Percentiles rank a stretch among this genome's conserved stretches.
Evolutionary conservation across 805 yeast genomes (phyloP).

Genomic region (Danielia oregonensis): DNA sequence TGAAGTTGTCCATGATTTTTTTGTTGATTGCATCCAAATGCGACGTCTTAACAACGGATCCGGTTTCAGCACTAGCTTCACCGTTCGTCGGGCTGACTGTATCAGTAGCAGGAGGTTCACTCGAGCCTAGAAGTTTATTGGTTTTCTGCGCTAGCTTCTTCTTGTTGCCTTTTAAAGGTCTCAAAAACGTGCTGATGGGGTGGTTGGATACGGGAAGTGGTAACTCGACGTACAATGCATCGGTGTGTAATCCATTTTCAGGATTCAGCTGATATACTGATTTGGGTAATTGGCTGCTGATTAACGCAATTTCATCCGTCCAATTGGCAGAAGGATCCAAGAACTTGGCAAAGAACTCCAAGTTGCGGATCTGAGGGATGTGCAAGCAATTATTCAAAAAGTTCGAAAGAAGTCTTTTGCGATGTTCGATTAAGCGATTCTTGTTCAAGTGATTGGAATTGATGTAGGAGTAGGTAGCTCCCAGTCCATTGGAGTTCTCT

Average conservation of each 20-base stretch:
- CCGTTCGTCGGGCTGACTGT: not conserved
- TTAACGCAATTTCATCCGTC: slow-evolving; percentile 56
- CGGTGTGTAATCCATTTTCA: slow-evolving; percentile 39
- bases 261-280: slow-evolving; percentile 42
- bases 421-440: slow-evolving; percentile 35
- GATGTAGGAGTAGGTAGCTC: slow-evolving; percentile 26
- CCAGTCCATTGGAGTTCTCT: slow-evolving; percentile 3
- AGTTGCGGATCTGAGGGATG: slow-evolving; percentile 52
- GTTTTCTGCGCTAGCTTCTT: slow-evolving; percentile 6
- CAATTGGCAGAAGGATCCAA: slow-evolving; percentile 83
- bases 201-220: slow-evolving; percentile 31
- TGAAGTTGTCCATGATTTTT: slow-evolving; percentile 49
- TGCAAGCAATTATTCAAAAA: slow-evolving; percentile 74
- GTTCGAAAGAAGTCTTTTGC: slow-evolving; percentile 46
- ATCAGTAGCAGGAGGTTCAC: not conserved
- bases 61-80: not conserved
- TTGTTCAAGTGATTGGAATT: slow-evolving; percentile 40
- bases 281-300: slow-evolving; percentile 37
- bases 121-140: slow-evolving; percentile 2
- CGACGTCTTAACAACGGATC: slow-evolving; percentile 16
- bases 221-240: slow-evolving; percentile 28
- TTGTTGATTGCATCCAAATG: slow-evolving; percentile 58
- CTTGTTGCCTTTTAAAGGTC: slow-evolving; percentile 13
- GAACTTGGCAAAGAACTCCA: slow-evolving; percentile 68
- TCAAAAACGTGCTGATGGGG: slow-evolving; percentile 28